Conservation (phyloP, 768 basidiomycete species). For the Termitomyces eurrhizus region DNA sequence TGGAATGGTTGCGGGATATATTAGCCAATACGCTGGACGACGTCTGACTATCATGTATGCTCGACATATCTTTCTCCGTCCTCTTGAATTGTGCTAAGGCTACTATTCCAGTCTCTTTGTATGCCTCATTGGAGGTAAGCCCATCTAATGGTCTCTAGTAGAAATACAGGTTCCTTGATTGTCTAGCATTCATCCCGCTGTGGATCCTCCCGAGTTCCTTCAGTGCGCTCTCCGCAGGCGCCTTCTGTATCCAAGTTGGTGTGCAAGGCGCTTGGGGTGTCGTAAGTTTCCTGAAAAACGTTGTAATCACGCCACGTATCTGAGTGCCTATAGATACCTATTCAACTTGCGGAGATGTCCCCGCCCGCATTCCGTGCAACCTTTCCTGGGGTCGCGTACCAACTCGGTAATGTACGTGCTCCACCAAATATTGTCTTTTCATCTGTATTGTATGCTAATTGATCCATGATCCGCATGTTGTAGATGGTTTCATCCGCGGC, state of each 20-base stretch:
- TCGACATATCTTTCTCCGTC: not conserved
- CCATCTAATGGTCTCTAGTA: not conserved
- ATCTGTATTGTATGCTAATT: slow-evolving; percentile 1
- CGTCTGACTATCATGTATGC: slow-evolving; percentile 22
- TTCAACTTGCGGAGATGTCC: slow-evolving; percentile 79
- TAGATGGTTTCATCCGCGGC: slow-evolving; percentile 68
- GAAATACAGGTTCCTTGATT: not conserved
- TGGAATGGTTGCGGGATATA: slow-evolving; percentile 16
- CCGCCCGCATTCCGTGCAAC: slow-evolving; percentile 88
- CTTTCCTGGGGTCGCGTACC: slow-evolving; percentile 84
- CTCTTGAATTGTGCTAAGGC: not conserved
- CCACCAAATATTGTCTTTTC: too few species aligned
- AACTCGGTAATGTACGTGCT: slow-evolving; percentile 63
- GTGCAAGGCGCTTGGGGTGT: slow-evolving; percentile 93
- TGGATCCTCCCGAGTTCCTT: slow-evolving; percentile 82
- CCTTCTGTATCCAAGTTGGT: slow-evolving; percentile 84
- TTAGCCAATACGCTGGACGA: slow-evolving; percentile 21
- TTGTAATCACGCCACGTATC: slow-evolving; percentile 23
- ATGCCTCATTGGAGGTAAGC: slow-evolving; percentile 44
- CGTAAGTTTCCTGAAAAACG: slow-evolving; percentile 38
- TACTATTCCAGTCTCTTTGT: slow-evolving; percentile 43
- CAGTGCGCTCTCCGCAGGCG: slow-evolving; percentile 69
- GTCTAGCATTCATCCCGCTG: slow-evolving; percentile 56
- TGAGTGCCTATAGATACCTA: slow-evolving; percentile 55
- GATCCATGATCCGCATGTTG: not conserved